phyloP scores from a whole-genome alignment of 192 early-diverging fungal species.

The Pecoramyces ruminantium region DNA sequence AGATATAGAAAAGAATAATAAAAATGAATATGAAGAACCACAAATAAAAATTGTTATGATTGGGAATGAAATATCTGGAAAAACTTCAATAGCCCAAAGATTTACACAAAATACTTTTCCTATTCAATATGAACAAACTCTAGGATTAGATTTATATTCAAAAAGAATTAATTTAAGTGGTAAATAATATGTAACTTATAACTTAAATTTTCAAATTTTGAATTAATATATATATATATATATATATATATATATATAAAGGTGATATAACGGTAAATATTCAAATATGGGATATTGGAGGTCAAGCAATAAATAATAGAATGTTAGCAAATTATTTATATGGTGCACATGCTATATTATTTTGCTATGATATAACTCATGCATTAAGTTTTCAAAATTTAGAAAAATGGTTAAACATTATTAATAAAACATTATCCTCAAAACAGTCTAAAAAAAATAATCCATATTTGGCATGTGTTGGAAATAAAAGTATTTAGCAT shows the following conservation, averaged over 20 bases:
- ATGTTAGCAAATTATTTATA: not conserved
- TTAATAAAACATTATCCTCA: not conserved
- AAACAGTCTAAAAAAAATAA: not conserved
- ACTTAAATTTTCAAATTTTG: no score
- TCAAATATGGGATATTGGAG: not conserved
- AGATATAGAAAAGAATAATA: not conserved
- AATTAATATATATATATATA: no score
- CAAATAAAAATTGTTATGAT: not conserved
- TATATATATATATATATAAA: not conserved
- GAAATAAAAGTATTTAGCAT: not conserved
- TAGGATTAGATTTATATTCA: not conserved
- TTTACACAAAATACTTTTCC: not conserved
- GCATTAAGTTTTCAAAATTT: not conserved
- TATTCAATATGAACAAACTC: not conserved
- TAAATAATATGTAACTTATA: no score
- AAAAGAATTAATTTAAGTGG: not conserved
- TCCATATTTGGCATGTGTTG: not conserved
- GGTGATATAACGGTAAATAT: not conserved
- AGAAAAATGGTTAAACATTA: not conserved
- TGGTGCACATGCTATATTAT: not conserved
- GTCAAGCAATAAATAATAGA: not conserved
- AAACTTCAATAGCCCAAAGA: not conserved
- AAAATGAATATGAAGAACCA: not conserved
- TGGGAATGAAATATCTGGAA: not conserved
- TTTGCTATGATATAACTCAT: not conserved